phyloP scores from a whole-genome alignment of 2,329 filamentous ascomycete species.

The Arthrobotrys pseudoclavata region DNA sequence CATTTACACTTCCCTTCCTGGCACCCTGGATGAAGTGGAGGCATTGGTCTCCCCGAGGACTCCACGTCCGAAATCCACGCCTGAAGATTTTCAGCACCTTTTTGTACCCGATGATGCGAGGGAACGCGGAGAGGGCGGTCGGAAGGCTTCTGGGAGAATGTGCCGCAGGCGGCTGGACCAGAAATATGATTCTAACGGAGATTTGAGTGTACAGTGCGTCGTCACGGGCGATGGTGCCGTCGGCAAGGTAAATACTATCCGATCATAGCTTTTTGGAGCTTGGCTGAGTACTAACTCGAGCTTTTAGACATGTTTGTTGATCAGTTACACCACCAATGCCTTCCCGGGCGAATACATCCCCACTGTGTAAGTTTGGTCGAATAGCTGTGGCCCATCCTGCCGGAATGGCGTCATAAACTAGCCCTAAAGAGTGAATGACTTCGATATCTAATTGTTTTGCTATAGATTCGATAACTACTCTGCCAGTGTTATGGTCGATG shows the following conservation, averaged over 20 bases:
- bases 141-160: slow-evolving; percentile 22
- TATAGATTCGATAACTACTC: slow-evolving; percentile 78
- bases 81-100: slow-evolving; percentile 54
- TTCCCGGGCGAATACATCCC: slow-evolving; percentile 99
- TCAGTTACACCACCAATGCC: slow-evolving; percentile 99
- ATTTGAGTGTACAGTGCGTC: slow-evolving; percentile 78
- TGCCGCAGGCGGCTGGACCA: slow-evolving; percentile 49
- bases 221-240: slow-evolving; percentile 99
- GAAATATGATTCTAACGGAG: slow-evolving; percentile 52
- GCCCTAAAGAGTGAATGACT: neutral
- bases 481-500: slow-evolving; percentile 99
- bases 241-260: slow-evolving; percentile 81
- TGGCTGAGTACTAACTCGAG: slow-evolving; percentile 64
- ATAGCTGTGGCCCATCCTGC: neutral
- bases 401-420: neutral
- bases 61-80: slow-evolving; percentile 40
- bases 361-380: slow-evolving; percentile 79
- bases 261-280: slow-evolving; percentile 60
- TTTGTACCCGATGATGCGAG: slow-evolving; percentile 35
- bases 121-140: slow-evolving; percentile 19
- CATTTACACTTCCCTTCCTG: slow-evolving; percentile 49
- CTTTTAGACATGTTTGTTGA: slow-evolving; percentile 91
- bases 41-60: slow-evolving; percentile 48
- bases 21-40: slow-evolving; percentile 46
- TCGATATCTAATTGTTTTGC: slow-evolving; percentile 33